Percentiles rank a stretch among this genome's conserved stretches.
Conservation (phyloP, 352 stramenopile species). For the Phytophthora fragariae region DNA sequence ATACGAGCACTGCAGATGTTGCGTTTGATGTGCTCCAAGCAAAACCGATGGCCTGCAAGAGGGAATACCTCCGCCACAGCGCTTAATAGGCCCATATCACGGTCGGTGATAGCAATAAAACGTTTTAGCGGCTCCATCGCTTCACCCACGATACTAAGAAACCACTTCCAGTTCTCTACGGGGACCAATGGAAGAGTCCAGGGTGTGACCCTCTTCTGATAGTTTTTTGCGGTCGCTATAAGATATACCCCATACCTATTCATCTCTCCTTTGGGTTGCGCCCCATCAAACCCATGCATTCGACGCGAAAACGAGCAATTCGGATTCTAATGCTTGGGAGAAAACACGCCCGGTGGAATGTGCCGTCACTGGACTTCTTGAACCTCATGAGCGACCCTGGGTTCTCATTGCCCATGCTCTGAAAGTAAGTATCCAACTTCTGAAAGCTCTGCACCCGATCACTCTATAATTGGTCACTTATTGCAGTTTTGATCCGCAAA, state of each 20-base stretch:
- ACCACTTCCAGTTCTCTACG: conserved; percentile 33
- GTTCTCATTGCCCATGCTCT: too few relatives aligned
- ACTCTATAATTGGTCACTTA: too few relatives aligned
- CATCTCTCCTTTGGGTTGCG: conserved; percentile 24
- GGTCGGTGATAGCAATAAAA: conserved; percentile 10
- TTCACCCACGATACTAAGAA: conserved; percentile 2
- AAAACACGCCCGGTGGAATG: too few relatives aligned
- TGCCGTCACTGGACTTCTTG: too few relatives aligned
- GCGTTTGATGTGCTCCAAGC: conserved; percentile 14
- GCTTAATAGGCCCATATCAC: not conserved
- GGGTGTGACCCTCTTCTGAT: conserved; percentile 25
- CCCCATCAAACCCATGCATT: conserved; percentile 25
- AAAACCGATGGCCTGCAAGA: conserved; percentile 2
- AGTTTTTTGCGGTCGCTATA: conserved; percentile 32
- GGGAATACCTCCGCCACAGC: conserved; percentile 8
- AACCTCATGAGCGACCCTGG: too few relatives aligned
- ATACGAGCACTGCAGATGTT: not conserved
- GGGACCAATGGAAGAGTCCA: conserved; percentile 19
- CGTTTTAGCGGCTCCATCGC: not conserved
- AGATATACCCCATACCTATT: conserved; percentile 30
- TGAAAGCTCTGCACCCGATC: too few relatives aligned
- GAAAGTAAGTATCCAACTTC: too few relatives aligned
- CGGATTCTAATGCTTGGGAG: conserved; percentile 7
- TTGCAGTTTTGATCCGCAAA: too few relatives aligned
- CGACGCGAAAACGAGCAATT: not conserved